Evolutionary conservation across 257 asterid genomes (phyloP).

Genomic region (Rauvolfia tetraphylla): DNA sequence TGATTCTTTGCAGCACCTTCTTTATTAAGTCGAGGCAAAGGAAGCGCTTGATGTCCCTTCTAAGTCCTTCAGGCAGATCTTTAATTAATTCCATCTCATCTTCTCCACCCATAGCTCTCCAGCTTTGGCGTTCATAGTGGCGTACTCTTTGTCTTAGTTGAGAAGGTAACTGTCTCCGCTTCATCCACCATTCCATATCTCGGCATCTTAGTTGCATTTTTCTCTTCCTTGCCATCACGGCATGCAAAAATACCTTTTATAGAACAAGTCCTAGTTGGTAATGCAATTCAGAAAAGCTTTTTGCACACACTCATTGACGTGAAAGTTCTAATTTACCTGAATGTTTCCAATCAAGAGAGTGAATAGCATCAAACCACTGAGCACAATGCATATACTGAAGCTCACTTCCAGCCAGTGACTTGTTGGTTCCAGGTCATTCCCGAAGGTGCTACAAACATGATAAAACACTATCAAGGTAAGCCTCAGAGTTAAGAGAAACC

Average conservation of each 20-base stretch:
- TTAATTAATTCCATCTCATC: constrained; percentile 75
- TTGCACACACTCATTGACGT: too few species aligned
- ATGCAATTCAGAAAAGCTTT: not conserved
- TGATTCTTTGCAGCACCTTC: constrained; percentile 41
- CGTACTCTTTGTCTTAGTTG: constrained; percentile 74
- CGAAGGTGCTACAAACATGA: constrained; percentile 68
- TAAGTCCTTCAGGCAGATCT: constrained; percentile 85
- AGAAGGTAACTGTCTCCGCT: constrained; percentile 77
- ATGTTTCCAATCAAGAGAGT: constrained; percentile 89
- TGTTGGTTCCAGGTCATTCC: constrained; percentile 88
- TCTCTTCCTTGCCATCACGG: constrained; percentile 90
- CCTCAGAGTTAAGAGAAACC: not conserved
- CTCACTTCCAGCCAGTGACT: constrained; percentile 78
- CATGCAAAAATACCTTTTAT: constrained; percentile 74
- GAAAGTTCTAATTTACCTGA: constrained; percentile 43
- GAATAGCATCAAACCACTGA: constrained; percentile 86
- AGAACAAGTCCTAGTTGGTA: not conserved
- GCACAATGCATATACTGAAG: constrained; percentile 74
- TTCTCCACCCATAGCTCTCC: constrained; percentile 70
- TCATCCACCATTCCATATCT: constrained; percentile 99
- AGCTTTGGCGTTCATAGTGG: constrained; percentile 69
- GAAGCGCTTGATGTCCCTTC: constrained; percentile 89
- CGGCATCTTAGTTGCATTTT: constrained; percentile 87
- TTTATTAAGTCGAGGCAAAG: constrained; percentile 76
- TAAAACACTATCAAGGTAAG: not conserved